A percentile compares a stretch with the other conserved stretches of the same genome.
These are phyloP conservation scores for Phytophthora parvispora DNA, from an alignment of 352 stramenopile genomes.

Conservation along the genomic window DNA sequence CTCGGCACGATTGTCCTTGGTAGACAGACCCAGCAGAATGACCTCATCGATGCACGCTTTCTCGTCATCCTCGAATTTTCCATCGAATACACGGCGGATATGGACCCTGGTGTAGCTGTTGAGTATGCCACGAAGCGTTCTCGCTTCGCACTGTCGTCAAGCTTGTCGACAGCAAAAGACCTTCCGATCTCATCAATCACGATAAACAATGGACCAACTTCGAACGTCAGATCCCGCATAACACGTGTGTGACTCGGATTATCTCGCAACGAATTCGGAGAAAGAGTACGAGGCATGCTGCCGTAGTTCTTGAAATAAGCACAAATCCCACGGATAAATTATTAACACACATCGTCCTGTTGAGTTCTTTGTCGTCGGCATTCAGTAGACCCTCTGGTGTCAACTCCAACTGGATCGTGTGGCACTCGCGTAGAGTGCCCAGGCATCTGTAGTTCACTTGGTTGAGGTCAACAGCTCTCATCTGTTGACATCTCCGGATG, in stretches of 20 bases:
- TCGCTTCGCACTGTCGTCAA: background rate
- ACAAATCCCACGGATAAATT: too few relatives aligned
- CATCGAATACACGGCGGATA: too few relatives aligned
- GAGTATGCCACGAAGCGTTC: conserved; percentile 3
- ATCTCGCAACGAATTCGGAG: background rate
- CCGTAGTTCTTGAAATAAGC: background rate
- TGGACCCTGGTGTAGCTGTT: too few relatives aligned
- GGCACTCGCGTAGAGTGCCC: conserved; percentile 5
- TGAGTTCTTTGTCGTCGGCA: too few relatives aligned
- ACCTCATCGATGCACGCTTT: too few relatives aligned
- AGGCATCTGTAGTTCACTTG: background rate
- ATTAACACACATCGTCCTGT: too few relatives aligned
- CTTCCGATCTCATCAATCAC: conserved; percentile 22
- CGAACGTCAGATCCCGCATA: conserved; percentile 4
- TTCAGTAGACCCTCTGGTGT: background rate
- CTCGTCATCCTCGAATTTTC: too few relatives aligned
- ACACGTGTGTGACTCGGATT: background rate
- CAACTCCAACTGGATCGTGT: conserved; percentile 10
- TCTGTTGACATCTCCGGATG: conserved; percentile 4
- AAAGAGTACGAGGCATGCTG: background rate
- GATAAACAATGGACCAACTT: conserved; percentile 39
- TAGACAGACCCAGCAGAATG: too few relatives aligned
- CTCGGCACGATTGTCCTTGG: too few relatives aligned
- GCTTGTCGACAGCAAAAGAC: background rate
- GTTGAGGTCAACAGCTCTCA: background rate